A percentile compares a stretch with the other conserved stretches of the same genome.
phyloP scores from a whole-genome alignment of 2,329 filamentous ascomycete species.

The Fusarium avenaceum region DNA sequence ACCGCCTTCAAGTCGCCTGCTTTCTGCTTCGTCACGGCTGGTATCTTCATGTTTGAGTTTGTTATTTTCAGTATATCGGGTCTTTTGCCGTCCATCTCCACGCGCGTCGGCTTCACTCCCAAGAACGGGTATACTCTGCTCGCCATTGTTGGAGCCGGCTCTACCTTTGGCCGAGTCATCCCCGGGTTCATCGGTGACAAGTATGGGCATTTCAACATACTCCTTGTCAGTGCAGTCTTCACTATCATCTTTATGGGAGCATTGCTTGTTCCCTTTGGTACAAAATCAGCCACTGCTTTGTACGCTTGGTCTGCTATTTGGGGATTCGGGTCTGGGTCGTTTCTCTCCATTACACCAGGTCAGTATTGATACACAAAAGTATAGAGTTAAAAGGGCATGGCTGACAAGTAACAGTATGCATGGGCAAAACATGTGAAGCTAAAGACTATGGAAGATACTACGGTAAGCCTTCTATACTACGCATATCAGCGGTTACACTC shows the following conservation, averaged over 20 bases:
- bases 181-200: slow-evolving; percentile 60
- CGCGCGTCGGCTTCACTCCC: slow-evolving; percentile 51
- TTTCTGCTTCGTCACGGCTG: slow-evolving; percentile 58
- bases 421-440: slow-evolving; percentile 61
- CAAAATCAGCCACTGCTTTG: slow-evolving; percentile 54
- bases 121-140: slow-evolving; percentile 60
- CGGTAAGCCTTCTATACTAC: slow-evolving; percentile 26
- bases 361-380: not conserved
- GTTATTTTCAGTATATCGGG: slow-evolving; percentile 63
- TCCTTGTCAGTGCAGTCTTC: slow-evolving; percentile 46
- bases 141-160: slow-evolving; percentile 60
- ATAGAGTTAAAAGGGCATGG: rapidly evolving
- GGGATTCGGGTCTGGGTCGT: slow-evolving; percentile 64
- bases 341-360: slow-evolving; percentile 58
- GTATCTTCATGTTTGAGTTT: slow-evolving; percentile 62
- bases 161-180: slow-evolving; percentile 58
- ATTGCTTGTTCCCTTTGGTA: slow-evolving; percentile 61
- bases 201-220: slow-evolving; percentile 60
- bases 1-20: slow-evolving; percentile 57
- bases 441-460: slow-evolving; percentile 63
- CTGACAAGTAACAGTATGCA: slow-evolving; percentile 54
- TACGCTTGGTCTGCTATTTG: slow-evolving; percentile 62
- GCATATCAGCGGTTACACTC: not conserved
- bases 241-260: slow-evolving; percentile 58
- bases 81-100: slow-evolving; percentile 62